Conservation (phyloP, 768 basidiomycete genomes). For the Tricholoma matsutake region DNA sequence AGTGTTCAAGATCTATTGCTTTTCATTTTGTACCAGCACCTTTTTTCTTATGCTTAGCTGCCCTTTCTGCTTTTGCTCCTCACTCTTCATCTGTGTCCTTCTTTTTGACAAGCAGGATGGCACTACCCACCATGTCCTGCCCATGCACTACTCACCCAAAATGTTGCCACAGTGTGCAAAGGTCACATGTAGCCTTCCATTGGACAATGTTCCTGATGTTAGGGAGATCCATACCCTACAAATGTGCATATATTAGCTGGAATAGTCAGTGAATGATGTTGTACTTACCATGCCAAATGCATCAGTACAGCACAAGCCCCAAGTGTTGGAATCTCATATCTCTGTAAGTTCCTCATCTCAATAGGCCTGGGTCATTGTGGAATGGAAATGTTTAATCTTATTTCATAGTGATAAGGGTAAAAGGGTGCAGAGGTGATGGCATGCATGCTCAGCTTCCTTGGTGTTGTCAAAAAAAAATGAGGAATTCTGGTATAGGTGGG, state of each 20-base stretch:
- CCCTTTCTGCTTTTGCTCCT: neutral
- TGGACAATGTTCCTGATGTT: no score
- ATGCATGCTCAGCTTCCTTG: conserved; percentile 6
- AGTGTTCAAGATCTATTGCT: neutral
- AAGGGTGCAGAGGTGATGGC: neutral
- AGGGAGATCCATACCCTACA: no score
- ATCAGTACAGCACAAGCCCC: conserved; percentile 25
- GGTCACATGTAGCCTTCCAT: no score
- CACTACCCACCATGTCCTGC: neutral
- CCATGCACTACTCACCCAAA: neutral
- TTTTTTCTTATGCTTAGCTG: neutral
- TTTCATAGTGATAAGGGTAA: conserved; percentile 13
- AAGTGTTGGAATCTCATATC: conserved; percentile 17
- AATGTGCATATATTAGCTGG: conserved; percentile 12
- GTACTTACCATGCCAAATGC: no score
- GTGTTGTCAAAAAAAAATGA: conserved; percentile 9
- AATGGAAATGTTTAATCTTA: conserved; percentile 6
- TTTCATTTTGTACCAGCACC: neutral
- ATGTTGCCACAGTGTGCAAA: no score
- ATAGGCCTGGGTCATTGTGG: conserved; percentile 8
- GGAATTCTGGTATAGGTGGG: conserved; percentile 19
- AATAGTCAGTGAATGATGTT: conserved; percentile 4
- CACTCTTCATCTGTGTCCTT: no score
- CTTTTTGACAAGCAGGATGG: neutral
- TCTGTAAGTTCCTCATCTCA: conserved; percentile 7